These are phyloP conservation scores for Eimeria praecox DNA, from an alignment of 169 alveolate species.

Conservation along the genomic window DNA sequence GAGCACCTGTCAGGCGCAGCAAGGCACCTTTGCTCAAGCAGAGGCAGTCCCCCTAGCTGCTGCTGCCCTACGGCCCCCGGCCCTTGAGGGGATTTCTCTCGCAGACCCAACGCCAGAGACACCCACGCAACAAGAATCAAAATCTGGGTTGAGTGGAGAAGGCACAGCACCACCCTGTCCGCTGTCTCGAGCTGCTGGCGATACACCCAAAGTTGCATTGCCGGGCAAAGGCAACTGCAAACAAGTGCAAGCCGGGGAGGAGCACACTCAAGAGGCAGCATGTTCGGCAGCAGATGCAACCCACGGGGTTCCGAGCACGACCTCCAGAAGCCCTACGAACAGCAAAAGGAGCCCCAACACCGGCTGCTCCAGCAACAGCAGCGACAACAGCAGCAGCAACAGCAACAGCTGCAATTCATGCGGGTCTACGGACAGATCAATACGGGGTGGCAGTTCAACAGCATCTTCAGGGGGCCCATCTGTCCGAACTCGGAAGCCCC, in stretches of 20 bases:
- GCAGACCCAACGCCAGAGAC: neutral
- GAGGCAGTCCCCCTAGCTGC: neutral
- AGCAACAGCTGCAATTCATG: neutral
- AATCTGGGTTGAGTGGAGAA: neutral
- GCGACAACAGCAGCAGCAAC: slow-evolving; percentile 9
- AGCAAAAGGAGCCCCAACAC: neutral
- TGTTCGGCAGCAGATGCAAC: neutral
- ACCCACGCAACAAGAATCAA: neutral
- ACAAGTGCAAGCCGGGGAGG: neutral
- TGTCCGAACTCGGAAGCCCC: neutral
- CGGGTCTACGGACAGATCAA: neutral
- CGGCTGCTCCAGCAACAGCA: slow-evolving; percentile 1
- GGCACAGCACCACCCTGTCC: neutral
- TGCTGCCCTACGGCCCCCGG: neutral
- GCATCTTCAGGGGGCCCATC: neutral
- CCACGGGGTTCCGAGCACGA: neutral
- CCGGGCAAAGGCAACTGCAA: neutral
- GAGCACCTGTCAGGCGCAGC: neutral
- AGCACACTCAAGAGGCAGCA: neutral
- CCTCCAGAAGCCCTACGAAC: slow-evolving; percentile 7
- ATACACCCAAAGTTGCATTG: neutral
- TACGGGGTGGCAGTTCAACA: neutral
- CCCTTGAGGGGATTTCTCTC: neutral
- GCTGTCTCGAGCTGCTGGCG: neutral
- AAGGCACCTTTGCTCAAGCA: neutral